A percentile compares a stretch with the other conserved stretches of the same genome.
Evolutionary conservation across 306 rosid genomes (phyloP).

Genomic region (Heteromeles arbutifolia): DNA sequence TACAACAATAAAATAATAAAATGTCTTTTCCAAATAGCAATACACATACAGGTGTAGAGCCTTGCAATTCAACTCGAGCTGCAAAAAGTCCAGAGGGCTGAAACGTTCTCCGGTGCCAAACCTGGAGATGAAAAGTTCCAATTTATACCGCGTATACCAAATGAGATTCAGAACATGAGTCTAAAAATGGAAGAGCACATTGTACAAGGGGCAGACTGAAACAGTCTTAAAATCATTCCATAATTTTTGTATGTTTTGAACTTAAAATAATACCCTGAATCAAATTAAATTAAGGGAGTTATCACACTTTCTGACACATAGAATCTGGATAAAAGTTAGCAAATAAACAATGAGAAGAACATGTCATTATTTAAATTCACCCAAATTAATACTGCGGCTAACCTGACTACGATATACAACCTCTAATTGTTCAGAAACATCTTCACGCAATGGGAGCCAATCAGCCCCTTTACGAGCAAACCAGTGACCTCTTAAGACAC

Average conservation of each 20-base stretch:
- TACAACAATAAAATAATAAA: constrained; percentile 4
- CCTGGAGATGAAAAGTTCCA: constrained; percentile 37
- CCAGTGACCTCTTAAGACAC: constrained; percentile 98
- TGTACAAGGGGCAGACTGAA: neutral
- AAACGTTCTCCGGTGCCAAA: constrained; percentile 92
- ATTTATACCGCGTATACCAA: neutral
- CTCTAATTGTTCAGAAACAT: constrained; percentile 88
- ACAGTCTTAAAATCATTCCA: neutral
- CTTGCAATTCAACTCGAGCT: constrained; percentile 92
- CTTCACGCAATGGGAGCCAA: constrained; percentile 97
- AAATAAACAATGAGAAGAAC: neutral
- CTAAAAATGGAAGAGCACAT: constrained; percentile 1
- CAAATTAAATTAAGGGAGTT: neutral
- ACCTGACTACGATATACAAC: constrained; percentile 79
- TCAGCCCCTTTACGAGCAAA: constrained; percentile 94
- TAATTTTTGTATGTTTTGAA: neutral
- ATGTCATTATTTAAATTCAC: neutral
- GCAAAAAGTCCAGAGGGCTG: constrained; percentile 99
- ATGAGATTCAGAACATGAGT: neutral
- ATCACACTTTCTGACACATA: neutral
- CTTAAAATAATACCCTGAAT: neutral
- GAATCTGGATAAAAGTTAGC: neutral
- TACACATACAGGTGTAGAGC: constrained; percentile 65
- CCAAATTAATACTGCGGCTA: constrained; percentile 10
- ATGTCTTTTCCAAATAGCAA: constrained; percentile 10